phyloP scores from a whole-genome alignment of 2,329 filamentous ascomycete genomes.

The Cercospora sojina region DNA sequence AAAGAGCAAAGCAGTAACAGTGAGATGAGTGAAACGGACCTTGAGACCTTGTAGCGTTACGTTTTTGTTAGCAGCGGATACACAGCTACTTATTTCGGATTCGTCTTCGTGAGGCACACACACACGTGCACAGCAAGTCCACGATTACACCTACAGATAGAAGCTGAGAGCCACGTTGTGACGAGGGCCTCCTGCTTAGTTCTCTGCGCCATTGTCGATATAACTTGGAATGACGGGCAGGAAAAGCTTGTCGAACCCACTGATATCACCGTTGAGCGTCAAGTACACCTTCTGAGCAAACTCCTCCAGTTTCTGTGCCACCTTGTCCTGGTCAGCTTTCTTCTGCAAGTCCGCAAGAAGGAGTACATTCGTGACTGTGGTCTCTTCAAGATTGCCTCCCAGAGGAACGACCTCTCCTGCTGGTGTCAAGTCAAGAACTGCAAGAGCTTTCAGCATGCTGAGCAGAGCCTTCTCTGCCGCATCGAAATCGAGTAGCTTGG shows the following conservation, averaged over 20 bases:
- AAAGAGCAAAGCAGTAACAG: neutral
- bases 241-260: constrained; percentile 10
- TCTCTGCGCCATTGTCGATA: neutral
- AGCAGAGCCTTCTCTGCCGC: constrained; percentile 7
- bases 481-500: constrained; percentile 6
- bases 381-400: neutral
- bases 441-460: constrained; percentile 2
- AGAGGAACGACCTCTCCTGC: neutral
- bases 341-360: constrained; percentile 8
- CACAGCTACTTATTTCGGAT: neutral
- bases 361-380: constrained; percentile 9
- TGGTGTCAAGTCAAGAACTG: neutral
- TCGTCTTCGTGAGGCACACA: neutral
- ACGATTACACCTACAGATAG: neutral
- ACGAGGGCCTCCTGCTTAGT: neutral
- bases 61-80: neutral
- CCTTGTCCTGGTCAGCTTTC: neutral
- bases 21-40: neutral
- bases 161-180: neutral
- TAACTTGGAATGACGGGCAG: neutral
- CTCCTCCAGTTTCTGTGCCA: neutral
- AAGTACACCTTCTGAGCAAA: constrained; percentile 13
- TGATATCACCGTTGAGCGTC: constrained; percentile 15
- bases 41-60: neutral
- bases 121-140: neutral